These are phyloP conservation scores for Pogostemon cablin DNA, from an alignment of 257 asterid species.

Conservation along the genomic window DNA sequence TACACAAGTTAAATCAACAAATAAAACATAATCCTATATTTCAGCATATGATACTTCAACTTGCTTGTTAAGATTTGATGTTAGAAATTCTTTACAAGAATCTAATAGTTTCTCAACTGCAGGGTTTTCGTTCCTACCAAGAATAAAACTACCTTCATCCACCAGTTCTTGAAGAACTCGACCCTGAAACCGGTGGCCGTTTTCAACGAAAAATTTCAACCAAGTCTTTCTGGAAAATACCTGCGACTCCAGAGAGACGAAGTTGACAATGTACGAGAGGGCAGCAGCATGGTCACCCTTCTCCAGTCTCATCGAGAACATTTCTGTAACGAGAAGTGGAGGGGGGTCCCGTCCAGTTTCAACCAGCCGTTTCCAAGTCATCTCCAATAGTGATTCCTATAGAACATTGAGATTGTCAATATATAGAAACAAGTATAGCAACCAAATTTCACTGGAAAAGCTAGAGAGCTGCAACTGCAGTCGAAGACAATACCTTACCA, in stretches of 20 bases:
- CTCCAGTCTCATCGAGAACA: constrained; percentile 65
- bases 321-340: constrained; percentile 54
- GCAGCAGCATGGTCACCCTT: constrained; percentile 55
- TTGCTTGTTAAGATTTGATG: constrained; percentile 23
- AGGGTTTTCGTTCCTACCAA: constrained; percentile 39
- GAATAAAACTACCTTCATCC: constrained; percentile 33
- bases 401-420: not conserved
- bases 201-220: constrained; percentile 57
- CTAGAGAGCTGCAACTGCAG: not conserved
- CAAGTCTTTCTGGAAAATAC: constrained; percentile 70
- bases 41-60: constrained; percentile 25
- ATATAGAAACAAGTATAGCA: not conserved
- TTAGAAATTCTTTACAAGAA: constrained; percentile 57
- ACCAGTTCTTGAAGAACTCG: constrained; percentile 46
- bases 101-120: constrained; percentile 49
- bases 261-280: constrained; percentile 51
- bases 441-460: not conserved
- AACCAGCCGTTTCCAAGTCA: constrained; percentile 73
- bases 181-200: constrained; percentile 44
- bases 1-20: too few species aligned
- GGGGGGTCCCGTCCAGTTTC: constrained; percentile 58
- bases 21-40: not conserved
- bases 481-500: constrained; percentile 65
- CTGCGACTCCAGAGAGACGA: constrained; percentile 48
- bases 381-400: constrained; percentile 65